Percentiles rank a stretch among this genome's conserved stretches.
These are phyloP conservation scores for Ascochyta koolunga DNA, from an alignment of 2,329 filamentous ascomycete genomes.

Conservation along the genomic window DNA sequence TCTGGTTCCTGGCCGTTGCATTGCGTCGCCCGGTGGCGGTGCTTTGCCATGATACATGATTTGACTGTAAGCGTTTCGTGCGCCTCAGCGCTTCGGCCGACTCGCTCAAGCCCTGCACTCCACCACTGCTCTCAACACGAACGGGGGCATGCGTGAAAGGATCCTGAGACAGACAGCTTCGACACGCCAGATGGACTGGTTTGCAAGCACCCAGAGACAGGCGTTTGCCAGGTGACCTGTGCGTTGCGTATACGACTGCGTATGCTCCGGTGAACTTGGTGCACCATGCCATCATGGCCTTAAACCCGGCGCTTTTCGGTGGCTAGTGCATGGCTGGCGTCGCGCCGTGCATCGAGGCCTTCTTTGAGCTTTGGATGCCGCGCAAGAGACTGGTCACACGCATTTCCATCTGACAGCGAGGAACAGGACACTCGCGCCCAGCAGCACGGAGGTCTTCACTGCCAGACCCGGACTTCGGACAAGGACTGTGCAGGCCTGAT, in stretches of 20 bases:
- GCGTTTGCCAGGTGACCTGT: constrained; percentile 6
- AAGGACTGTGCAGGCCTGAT: not conserved
- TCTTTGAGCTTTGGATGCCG: not conserved
- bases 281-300: constrained; percentile 13
- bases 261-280: constrained; percentile 3
- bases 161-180: constrained; percentile 1
- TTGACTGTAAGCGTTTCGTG: not conserved
- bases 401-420: too few relatives aligned
- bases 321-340: constrained; percentile 4
- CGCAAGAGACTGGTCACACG: not conserved
- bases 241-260: constrained; percentile 10
- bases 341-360: not conserved
- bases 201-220: not conserved
- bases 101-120: not conserved
- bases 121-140: not conserved
- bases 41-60: constrained; percentile 11
- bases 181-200: not conserved
- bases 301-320: constrained; percentile 13
- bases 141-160: not conserved
- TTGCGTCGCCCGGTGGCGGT: constrained; percentile 14
- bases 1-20: constrained; percentile 1
- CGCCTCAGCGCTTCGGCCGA: not conserved
- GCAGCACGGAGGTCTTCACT: not conserved
- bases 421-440: too few relatives aligned
- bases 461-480: not conserved